These are phyloP conservation scores for Digitaria exilis DNA, from an alignment of 202 grass and related monocot species.

Conservation along the genomic window DNA sequence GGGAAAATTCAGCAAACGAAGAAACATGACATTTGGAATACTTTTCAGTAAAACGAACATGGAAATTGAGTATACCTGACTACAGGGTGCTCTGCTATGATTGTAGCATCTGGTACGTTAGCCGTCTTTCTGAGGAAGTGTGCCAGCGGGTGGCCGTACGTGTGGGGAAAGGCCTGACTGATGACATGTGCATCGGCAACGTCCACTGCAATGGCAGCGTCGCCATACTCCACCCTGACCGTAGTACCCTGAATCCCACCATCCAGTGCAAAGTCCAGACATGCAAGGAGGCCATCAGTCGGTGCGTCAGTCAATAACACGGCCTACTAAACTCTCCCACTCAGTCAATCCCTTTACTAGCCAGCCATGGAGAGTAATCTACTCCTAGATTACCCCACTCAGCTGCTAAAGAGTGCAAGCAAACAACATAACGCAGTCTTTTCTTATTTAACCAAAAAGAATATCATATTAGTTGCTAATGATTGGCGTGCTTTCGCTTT, in stretches of 20 bases:
- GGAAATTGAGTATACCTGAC: slow-evolving; percentile 50
- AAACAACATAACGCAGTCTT: not conserved
- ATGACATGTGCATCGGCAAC: slow-evolving; percentile 76
- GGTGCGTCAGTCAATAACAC: not conserved
- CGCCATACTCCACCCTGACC: slow-evolving; percentile 85
- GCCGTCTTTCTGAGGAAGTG: slow-evolving; percentile 78
- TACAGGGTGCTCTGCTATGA: slow-evolving; percentile 64
- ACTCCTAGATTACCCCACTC: not conserved
- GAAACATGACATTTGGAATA: not conserved
- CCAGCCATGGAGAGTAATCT: not conserved
- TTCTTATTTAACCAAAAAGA: not conserved
- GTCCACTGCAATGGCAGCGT: slow-evolving; percentile 64
- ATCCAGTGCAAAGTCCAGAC: not conserved
- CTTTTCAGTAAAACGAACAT: not conserved
- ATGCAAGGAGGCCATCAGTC: not conserved
- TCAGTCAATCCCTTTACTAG: not conserved
- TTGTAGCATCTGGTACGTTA: slow-evolving; percentile 57
- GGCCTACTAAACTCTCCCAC: not conserved
- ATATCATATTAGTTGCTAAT: not conserved
- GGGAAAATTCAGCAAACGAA: not conserved
- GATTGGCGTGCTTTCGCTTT: slow-evolving; percentile 24
- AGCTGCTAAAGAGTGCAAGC: not conserved
- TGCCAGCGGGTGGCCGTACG: slow-evolving; percentile 73
- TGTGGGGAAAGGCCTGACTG: slow-evolving; percentile 73
- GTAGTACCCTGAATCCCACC: slow-evolving; percentile 68